These are phyloP conservation scores for Jackrogersella minutella DNA, from an alignment of 495 filamentous ascomycete species.

Conservation along the genomic window DNA sequence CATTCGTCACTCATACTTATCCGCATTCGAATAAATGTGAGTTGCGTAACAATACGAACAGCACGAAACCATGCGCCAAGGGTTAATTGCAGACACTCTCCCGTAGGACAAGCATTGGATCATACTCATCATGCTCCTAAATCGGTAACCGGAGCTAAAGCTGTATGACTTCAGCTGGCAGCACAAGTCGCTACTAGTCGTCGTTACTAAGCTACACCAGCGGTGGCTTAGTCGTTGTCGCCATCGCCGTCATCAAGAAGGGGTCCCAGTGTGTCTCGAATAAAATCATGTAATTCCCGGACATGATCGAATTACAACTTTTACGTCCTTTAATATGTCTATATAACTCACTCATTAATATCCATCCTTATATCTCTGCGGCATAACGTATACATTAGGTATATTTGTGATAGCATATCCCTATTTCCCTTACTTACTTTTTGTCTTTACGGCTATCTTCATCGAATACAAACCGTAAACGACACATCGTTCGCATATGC, in stretches of 20 bases:
- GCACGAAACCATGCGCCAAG: constrained; percentile 27
- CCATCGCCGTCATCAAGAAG: neutral
- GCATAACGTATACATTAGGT: neutral
- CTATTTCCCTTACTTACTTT: neutral
- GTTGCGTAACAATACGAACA: constrained; percentile 5
- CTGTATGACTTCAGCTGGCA: constrained; percentile 18
- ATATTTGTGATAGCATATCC: neutral
- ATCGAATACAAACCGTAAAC: constrained; percentile 11
- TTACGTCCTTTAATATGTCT: too few relatives aligned
- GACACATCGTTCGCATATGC: constrained; percentile 21
- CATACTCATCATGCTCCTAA: constrained; percentile 12
- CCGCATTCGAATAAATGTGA: neutral
- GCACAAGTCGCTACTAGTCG: constrained; percentile 12
- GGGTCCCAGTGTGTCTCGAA: neutral
- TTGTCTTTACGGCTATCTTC: constrained; percentile 1
- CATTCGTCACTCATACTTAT: neutral
- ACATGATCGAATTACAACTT: neutral
- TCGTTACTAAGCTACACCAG: too few relatives aligned
- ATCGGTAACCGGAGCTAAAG: constrained; percentile 3
- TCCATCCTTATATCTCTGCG: neutral
- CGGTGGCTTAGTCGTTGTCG: neutral
- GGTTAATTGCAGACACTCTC: constrained; percentile 8
- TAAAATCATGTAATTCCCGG: neutral
- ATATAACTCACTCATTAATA: too few relatives aligned
- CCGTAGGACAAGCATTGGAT: constrained; percentile 16